Evolutionary conservation across 2,329 filamentous ascomycete species (phyloP).

Genomic region (Volutella citrinella): DNA sequence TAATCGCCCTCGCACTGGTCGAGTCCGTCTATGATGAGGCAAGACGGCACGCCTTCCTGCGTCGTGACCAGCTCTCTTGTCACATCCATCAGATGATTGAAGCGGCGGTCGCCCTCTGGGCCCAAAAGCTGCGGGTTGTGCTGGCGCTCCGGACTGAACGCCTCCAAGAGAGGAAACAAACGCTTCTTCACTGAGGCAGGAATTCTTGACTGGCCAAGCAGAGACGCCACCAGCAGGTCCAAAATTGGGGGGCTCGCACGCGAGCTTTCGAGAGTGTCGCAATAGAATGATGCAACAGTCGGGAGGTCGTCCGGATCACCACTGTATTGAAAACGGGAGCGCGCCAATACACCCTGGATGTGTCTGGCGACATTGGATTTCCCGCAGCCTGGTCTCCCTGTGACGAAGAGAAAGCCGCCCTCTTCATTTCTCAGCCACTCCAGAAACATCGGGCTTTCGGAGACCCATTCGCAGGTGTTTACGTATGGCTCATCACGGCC

Average conservation of each 20-base stretch:
- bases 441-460: slow-evolving; percentile 9
- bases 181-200: slow-evolving; percentile 9
- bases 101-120: slow-evolving; percentile 4
- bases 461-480: slow-evolving; percentile 18
- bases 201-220: slow-evolving; percentile 13
- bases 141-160: slow-evolving; percentile 5
- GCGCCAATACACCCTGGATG: slow-evolving; percentile 15
- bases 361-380: slow-evolving; percentile 19
- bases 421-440: slow-evolving; percentile 12
- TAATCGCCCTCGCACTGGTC: slow-evolving; percentile 16
- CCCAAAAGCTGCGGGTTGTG: slow-evolving; percentile 3
- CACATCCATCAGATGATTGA: slow-evolving; percentile 18
- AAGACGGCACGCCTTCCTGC: slow-evolving; percentile 7
- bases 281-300: slow-evolving; percentile 18
- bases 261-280: slow-evolving; percentile 18
- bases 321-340: no score
- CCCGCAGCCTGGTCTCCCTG: slow-evolving; percentile 17
- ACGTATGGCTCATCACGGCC: slow-evolving; percentile 16
- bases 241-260: slow-evolving; percentile 17
- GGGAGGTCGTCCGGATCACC: no score
- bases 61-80: slow-evolving; percentile 7
- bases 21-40: slow-evolving; percentile 17
- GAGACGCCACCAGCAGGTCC: slow-evolving; percentile 12
- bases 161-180: slow-evolving; percentile 11
- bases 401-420: slow-evolving; percentile 16